Base-by-base conservation (phyloP, 345 rosid species). In the Eucalyptus curtisii region DNA sequence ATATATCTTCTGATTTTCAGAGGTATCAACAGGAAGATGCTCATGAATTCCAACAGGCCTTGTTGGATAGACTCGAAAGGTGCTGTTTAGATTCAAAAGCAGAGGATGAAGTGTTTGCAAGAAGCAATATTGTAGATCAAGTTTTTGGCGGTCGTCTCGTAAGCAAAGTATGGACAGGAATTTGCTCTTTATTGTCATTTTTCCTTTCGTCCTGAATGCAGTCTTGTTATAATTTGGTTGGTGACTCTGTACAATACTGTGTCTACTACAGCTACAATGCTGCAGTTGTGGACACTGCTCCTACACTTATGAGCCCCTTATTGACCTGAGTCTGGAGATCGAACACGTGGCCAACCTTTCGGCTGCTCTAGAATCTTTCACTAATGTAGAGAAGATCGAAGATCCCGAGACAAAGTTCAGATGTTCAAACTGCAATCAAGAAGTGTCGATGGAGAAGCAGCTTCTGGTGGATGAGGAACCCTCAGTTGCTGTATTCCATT, bases 21-120 rank as follows among this genome's bases (percentile, higher is more conserved):
- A 91, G 92, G 90, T 90, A 91, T 71, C 97, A 95, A 86, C 99
- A 96, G 93, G 97, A 97, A 91, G 99, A 97, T 89, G 99, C 99
- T 15, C 99, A 97, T 86, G 99, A 97, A 91, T 96, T 95, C 89
- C 95, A 96, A 50, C 97, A 95, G 27, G 94, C 96, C 76, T 90
- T 97, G 89, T 90, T 97, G 89, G 97, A 96, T 89, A 95, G 92
- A 91, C 93, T 97, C 33, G 97, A 96, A 90, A 90, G 90, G 52
- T 93, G 97, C 52, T 94, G 95, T 93, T 87, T 94, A 86, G 90
- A 94, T 87, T 90, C 91, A 33, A 88, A 61, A 88, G 87, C 86
- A 84, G 79, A 17, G 57, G 89, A 82, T 89, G 89, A 76, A 42
- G 59, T 92, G 85, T 85, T 92, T 59, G 89, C 88, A 87, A 90